Conservation (phyloP, 169 alveolate genomes). For the Eimeria necatrix region DNA sequence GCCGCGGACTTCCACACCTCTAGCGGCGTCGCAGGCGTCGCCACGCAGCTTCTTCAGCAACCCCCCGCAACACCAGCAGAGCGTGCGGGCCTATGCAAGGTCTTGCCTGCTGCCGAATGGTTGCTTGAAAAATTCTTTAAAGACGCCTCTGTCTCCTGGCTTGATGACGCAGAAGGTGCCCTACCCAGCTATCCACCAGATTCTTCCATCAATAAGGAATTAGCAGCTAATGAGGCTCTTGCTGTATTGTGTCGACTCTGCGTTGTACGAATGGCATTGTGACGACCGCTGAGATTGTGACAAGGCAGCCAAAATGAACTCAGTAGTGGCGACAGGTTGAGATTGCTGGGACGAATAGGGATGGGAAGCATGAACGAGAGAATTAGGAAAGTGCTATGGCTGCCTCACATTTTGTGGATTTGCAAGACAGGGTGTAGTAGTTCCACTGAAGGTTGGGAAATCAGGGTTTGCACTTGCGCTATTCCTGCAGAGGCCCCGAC, state of each 20-base stretch:
- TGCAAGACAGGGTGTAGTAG: no score
- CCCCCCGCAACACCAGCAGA: constrained; percentile 75
- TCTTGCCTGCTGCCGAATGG: constrained; percentile 73
- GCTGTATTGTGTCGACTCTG: not conserved
- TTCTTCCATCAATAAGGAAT: not conserved
- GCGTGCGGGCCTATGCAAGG: constrained; percentile 78
- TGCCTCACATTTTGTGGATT: no score
- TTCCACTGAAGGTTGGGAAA: not conserved
- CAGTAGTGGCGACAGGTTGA: no score
- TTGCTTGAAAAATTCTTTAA: constrained; percentile 76
- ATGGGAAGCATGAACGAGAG: not conserved
- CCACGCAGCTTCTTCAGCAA: not conserved
- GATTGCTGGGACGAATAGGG: no score
- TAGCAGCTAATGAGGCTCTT: not conserved
- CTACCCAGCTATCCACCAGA: no score
- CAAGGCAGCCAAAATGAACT: no score
- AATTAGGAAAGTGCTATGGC: no score
- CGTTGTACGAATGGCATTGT: no score
- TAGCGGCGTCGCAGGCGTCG: not conserved
- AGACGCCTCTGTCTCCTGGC: constrained; percentile 21
- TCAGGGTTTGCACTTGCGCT: not conserved
- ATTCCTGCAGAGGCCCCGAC: constrained; percentile 25
- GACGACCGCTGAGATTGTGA: no score
- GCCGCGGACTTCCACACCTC: not conserved
- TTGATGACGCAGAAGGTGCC: constrained; percentile 4